Conservation (phyloP, 176 grass and related monocot genomes). For the Miscanthus lutarioriparius region DNA sequence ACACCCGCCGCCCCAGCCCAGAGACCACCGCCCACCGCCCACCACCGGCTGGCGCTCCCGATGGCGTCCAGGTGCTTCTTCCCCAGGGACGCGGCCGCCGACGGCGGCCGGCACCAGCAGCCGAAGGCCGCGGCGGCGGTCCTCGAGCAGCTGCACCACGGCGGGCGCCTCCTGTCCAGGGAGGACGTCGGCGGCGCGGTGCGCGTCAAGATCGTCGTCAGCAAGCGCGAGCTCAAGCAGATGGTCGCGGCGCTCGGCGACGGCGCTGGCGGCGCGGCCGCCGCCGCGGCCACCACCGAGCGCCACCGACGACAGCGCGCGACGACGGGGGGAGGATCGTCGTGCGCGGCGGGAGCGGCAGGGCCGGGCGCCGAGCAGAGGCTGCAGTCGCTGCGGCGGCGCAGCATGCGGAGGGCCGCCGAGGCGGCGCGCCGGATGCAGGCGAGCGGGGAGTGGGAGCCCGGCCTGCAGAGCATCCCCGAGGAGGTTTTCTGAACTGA, state of each 20-base stretch:
- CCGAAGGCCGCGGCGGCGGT: conserved; percentile 39
- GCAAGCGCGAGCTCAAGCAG: conserved; percentile 83
- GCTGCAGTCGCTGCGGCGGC: conserved; percentile 76
- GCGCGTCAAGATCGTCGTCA: conserved; percentile 84
- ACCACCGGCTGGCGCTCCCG: neutral
- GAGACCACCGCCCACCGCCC: too few relatives aligned
- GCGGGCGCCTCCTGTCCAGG: conserved; percentile 46
- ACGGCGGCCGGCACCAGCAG: neutral
- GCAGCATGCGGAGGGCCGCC: conserved; percentile 56
- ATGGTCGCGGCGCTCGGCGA: conserved; percentile 65
- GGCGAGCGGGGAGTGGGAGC: conserved; percentile 62
- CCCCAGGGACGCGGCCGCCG: conserved; percentile 39
- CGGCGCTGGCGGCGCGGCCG: conserved; percentile 22
- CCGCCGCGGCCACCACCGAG: conserved; percentile 13
- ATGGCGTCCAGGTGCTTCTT: conserved; percentile 61
- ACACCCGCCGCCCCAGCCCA: neutral
- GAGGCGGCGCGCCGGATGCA: conserved; percentile 48
- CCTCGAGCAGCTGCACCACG: conserved; percentile 58
- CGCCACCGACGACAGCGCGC: conserved; percentile 34
- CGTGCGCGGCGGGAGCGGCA: neutral
- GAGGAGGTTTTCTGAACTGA: conserved; percentile 59
- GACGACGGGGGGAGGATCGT: neutral
- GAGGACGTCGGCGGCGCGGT: conserved; percentile 74
- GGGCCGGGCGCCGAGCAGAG: conserved; percentile 52
- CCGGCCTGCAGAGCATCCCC: conserved; percentile 83